phyloP scores from a whole-genome alignment of 2,329 filamentous ascomycete species.

The Pseudocercospora pini-densiflorae region DNA sequence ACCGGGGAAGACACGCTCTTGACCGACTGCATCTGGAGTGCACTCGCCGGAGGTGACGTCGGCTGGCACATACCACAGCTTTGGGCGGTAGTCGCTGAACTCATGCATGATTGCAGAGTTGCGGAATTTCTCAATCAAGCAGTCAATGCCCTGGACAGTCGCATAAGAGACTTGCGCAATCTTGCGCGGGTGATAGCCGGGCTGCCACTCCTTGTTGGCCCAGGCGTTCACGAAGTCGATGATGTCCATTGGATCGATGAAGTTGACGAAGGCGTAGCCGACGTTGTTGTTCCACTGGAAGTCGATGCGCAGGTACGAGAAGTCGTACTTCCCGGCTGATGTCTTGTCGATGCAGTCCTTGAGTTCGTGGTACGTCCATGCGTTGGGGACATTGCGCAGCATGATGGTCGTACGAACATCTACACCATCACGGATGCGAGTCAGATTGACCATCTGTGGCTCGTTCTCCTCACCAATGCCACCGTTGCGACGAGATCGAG shows the following conservation, averaged over 20 bases:
- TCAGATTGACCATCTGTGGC: slow-evolving; percentile 45
- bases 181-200: slow-evolving; percentile 67
- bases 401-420: slow-evolving; percentile 68
- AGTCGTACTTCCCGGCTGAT: slow-evolving; percentile 84
- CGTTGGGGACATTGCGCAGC: slow-evolving; percentile 93
- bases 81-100: slow-evolving; percentile 78
- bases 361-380: slow-evolving; percentile 68
- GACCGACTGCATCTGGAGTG: slow-evolving; percentile 60
- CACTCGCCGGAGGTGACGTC: slow-evolving; percentile 32
- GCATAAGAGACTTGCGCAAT: slow-evolving; percentile 91
- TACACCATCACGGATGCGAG: slow-evolving; percentile 46
- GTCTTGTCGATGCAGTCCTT: slow-evolving; percentile 80
- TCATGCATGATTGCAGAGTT: slow-evolving; percentile 98
- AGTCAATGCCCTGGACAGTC: slow-evolving; percentile 93
- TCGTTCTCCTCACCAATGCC: slow-evolving; percentile 17
- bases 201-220: slow-evolving; percentile 61
- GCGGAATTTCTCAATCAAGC: slow-evolving; percentile 90
- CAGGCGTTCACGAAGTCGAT: slow-evolving; percentile 67
- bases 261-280: slow-evolving; percentile 97
- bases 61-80: slow-evolving; percentile 66
- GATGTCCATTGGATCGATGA: slow-evolving; percentile 77
- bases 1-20: slow-evolving; percentile 74
- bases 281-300: slow-evolving; percentile 65
- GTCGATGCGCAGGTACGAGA: slow-evolving; percentile 89
- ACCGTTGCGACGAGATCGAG: neutral